phyloP scores from a whole-genome alignment of 2,329 filamentous ascomycete genomes.

The Sporothrix inflata region DNA sequence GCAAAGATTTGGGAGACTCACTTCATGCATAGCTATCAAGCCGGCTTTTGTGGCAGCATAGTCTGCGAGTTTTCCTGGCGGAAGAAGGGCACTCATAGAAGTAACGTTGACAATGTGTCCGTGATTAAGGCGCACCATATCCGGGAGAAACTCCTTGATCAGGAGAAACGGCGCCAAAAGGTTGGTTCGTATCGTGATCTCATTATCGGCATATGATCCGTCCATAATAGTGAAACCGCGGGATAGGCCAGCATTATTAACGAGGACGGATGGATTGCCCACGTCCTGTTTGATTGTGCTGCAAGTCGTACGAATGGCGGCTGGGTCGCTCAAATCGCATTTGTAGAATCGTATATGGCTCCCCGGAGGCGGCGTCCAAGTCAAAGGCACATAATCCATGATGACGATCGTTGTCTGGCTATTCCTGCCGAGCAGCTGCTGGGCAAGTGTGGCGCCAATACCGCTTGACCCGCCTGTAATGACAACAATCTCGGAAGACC shows the following conservation, averaged over 20 bases:
- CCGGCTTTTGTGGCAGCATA: neutral
- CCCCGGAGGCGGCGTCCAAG: neutral
- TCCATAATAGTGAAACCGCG: neutral
- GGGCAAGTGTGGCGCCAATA: neutral
- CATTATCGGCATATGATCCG: constrained; percentile 2
- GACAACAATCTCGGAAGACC: neutral
- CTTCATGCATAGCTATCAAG: constrained; percentile 1
- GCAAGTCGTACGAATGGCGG: constrained; percentile 1
- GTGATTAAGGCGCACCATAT: constrained; percentile 66
- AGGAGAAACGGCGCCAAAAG: constrained; percentile 66
- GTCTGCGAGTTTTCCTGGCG: neutral
- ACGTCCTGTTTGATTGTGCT: neutral
- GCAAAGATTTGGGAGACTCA: neutral
- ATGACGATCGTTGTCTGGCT: neutral
- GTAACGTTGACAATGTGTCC: constrained; percentile 71
- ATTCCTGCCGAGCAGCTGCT: neutral
- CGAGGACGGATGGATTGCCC: neutral
- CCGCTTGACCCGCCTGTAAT: neutral
- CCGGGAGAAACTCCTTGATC: constrained; percentile 67
- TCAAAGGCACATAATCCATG: neutral
- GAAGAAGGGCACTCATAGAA: neutral
- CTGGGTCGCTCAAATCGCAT: neutral
- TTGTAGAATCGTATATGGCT: neutral
- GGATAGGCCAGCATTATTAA: constrained; percentile 6
- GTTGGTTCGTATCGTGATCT: constrained; percentile 47